Evolutionary conservation across 106 monocot genomes (phyloP).

Genomic region (Dioscorea zingiberensis): DNA sequence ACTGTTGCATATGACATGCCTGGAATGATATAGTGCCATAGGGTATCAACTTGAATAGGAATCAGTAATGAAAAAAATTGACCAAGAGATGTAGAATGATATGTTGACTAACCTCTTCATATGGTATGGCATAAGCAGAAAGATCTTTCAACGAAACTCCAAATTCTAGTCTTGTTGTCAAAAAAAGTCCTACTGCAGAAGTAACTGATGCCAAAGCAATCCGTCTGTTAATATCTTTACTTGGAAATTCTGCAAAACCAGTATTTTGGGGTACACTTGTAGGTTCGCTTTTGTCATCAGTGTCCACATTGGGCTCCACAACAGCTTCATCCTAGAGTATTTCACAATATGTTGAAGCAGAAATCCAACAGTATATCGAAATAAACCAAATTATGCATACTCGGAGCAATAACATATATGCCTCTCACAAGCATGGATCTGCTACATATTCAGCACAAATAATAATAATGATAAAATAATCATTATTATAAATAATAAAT

Average conservation of each 20-base stretch:
- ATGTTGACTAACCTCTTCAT: conserved; percentile 59
- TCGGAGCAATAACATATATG: not conserved
- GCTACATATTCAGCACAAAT: too few relatives aligned
- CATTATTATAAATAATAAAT: not conserved
- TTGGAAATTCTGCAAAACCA: conserved; percentile 39
- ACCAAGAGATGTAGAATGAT: too few relatives aligned
- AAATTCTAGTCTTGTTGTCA: conserved; percentile 71
- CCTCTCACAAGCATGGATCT: not conserved
- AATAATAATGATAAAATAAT: too few relatives aligned
- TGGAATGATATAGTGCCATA: not conserved
- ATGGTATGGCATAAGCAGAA: conserved; percentile 58
- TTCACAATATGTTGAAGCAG: not conserved
- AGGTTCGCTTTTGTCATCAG: conserved; percentile 3
- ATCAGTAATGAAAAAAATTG: too few relatives aligned
- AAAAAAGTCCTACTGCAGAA: conserved; percentile 68
- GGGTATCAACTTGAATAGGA: not conserved
- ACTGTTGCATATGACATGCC: not conserved
- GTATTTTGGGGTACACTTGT: conserved; percentile 10
- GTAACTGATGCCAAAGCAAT: conserved; percentile 52
- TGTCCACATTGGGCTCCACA: conserved; percentile 5
- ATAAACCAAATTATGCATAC: not conserved
- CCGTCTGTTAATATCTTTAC: conserved; percentile 73
- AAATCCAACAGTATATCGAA: not conserved
- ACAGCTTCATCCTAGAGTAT: conserved; percentile 30
- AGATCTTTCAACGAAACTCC: conserved; percentile 90